Evolutionary conservation across 75 land plant genomes (phyloP), one percentile per base, ranked within the genome.

Genomic region (Sequoiadendron giganteum): DNA sequence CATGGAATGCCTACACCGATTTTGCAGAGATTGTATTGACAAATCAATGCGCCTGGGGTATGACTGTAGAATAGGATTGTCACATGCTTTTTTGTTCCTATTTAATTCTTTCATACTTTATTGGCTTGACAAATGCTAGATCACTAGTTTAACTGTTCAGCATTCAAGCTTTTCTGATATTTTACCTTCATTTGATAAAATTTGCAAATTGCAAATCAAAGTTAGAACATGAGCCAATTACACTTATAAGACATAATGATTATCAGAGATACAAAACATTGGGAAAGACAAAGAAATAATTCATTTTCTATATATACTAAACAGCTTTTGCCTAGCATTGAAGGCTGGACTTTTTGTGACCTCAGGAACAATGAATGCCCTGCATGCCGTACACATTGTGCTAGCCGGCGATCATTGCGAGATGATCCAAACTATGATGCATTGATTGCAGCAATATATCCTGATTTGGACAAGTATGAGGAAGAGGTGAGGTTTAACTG

Each of bases 351-450:
- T n/a, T 84, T 49, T 84, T 47, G 45, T 84, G 16, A 52, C 85
- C 81, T 70, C 94, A 98, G 99, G 89, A 98, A 98, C 89, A 98
- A 97, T 87, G 99, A 98, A 86, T 98, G 99, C 84, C 99, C 99
- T 86, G 99, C 99, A 48, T 98, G 99, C 89, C 95, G 99, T 25
- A 97, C 99, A 72, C 99, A 98, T 86, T 98, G 99, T 93, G 99
- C 99, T 89, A 98, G 99, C 90, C 93, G 99, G 15, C 95, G 99
- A 19, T 98, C 99, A 80, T 90, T 98, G 89, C 93, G 99, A 86
- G 99, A 98, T 92, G 99, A 98, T 92, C 96, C 97, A 86, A 98
- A 95, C 86, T 98, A 93, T 94, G 99, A 98, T 93, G 92, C 97
- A 47, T 83, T 98, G 18, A 96, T 98, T 88, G 94, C 99, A 87